phyloP scores from a whole-genome alignment of 768 basidiomycete genomes.

The Candolleomyces aberdarensis region DNA sequence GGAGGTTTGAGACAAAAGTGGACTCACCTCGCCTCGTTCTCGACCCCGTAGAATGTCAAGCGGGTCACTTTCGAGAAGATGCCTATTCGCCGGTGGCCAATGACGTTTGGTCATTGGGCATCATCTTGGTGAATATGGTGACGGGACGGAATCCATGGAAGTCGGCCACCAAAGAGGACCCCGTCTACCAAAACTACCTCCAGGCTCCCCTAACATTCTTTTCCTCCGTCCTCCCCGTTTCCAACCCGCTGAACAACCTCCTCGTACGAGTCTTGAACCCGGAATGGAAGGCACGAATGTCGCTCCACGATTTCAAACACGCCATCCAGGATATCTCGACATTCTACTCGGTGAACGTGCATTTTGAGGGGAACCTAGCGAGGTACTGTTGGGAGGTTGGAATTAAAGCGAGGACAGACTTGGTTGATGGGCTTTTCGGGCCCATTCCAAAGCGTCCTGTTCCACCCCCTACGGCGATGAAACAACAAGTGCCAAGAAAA shows the following conservation, averaged over 20 bases:
- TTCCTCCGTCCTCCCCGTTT: conserved; percentile 82
- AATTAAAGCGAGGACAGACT: conserved; percentile 7
- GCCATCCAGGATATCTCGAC: conserved; percentile 54
- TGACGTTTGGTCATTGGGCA: conserved; percentile 95
- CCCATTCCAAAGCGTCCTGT: conserved; percentile 4
- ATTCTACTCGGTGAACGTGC: conserved; percentile 72
- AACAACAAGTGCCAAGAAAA: not conserved
- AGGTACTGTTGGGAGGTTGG: conserved; percentile 77
- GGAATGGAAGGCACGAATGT: conserved; percentile 59
- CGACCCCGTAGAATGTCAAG: conserved; percentile 75
- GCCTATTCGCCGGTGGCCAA: conserved; percentile 85
- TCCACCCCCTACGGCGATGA: not conserved
- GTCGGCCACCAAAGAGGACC: conserved; percentile 76
- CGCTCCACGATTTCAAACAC: conserved; percentile 49
- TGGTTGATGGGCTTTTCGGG: not conserved
- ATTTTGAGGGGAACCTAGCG: conserved; percentile 81
- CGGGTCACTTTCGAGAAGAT: conserved; percentile 58
- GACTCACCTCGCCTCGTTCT: not conserved
- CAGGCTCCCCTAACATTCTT: conserved; percentile 76
- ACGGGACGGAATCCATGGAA: conserved; percentile 97
- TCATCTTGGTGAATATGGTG: conserved; percentile 93
- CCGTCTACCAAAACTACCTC: conserved; percentile 87
- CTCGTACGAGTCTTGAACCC: conserved; percentile 71
- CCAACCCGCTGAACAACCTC: conserved; percentile 66
- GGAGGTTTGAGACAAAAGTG: not conserved